These are phyloP conservation scores for Henckelia pumila DNA, from an alignment of 257 asterid genomes.

Conservation along the genomic window DNA sequence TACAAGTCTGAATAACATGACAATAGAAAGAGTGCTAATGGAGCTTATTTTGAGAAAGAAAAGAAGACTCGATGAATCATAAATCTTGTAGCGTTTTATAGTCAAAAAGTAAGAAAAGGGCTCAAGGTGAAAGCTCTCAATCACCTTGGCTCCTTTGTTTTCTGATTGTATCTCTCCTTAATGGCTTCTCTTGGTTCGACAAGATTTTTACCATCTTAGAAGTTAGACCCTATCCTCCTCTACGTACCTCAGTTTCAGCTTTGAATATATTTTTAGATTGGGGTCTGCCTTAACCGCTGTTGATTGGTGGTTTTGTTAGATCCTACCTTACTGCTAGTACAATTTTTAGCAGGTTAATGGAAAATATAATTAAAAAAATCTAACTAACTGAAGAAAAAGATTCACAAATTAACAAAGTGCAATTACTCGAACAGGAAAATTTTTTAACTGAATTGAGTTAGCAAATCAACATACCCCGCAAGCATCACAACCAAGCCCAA, in stretches of 20 bases:
- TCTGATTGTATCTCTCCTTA: no score
- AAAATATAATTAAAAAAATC: neutral
- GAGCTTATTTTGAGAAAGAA: neutral
- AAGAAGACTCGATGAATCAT: neutral
- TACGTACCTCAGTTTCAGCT: neutral
- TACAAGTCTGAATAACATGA: neutral
- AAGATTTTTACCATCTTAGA: neutral
- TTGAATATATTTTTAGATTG: neutral
- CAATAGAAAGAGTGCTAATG: neutral
- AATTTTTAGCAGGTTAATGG: neutral
- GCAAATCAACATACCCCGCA: slow-evolving; percentile 55
- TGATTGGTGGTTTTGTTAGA: neutral
- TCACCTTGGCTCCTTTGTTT: neutral
- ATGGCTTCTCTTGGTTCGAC: neutral
- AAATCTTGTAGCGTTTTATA: neutral
- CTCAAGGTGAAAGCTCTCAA: neutral
- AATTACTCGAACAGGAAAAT: neutral
- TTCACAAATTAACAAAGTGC: neutral
- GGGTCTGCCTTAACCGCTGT: neutral
- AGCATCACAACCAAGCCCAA: slow-evolving; percentile 52
- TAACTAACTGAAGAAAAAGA: neutral
- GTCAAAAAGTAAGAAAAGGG: neutral
- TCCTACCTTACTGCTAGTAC: neutral
- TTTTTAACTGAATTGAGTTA: neutral
- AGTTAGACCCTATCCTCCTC: no score